Conservation (phyloP, 2,329 filamentous ascomycete species). For the Stagonosporopsis rhizophila region DNA sequence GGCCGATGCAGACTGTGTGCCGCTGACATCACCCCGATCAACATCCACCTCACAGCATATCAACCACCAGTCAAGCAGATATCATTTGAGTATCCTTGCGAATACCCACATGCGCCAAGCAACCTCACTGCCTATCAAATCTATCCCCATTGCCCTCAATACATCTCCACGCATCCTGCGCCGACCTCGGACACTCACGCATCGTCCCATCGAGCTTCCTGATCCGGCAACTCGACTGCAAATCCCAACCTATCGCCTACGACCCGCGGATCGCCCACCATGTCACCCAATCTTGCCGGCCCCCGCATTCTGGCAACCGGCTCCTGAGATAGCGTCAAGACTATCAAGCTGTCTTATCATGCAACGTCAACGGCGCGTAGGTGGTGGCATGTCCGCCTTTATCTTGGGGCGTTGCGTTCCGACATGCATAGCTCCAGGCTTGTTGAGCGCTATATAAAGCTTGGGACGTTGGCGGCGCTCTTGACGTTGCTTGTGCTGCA, state of each 20-base stretch:
- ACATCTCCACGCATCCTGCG: background rate
- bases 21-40: conserved; percentile 15
- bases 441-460: conserved; percentile 9
- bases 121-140: background rate
- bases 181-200: conserved; percentile 10
- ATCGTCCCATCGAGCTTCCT: conserved; percentile 27
- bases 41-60: background rate
- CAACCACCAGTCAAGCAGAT: background rate
- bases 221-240: conserved; percentile 23
- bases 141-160: background rate
- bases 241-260: conserved; percentile 25
- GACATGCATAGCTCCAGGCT: background rate
- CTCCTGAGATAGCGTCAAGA: conserved; percentile 15
- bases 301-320: conserved; percentile 23
- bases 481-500: conserved; percentile 12
- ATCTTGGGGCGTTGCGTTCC: conserved; percentile 11
- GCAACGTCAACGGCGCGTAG: conserved; percentile 22
- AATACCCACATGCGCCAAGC: background rate
- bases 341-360: conserved; percentile 28
- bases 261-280: conserved; percentile 17
- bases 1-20: background rate
- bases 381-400: conserved; percentile 8
- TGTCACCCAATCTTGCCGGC: conserved; percentile 10
- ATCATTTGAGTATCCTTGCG: background rate
- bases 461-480: background rate